These are phyloP conservation scores for Striga asiatica DNA, from an alignment of 257 asterid genomes.

Conservation along the genomic window DNA sequence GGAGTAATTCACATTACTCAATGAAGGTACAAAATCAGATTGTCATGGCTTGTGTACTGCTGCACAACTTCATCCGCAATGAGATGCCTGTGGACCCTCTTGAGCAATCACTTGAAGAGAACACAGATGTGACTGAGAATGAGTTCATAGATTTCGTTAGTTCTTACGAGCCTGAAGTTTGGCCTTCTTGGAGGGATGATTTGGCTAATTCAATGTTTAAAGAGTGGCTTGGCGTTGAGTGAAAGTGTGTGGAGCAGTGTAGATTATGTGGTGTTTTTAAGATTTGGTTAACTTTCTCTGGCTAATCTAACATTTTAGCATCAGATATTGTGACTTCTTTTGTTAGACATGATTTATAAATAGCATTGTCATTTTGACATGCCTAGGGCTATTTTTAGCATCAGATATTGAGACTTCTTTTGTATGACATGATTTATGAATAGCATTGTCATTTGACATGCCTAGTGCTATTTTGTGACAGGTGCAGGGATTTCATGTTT, in stretches of 20 bases:
- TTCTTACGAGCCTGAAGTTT: conserved; percentile 1
- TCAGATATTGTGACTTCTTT: background rate
- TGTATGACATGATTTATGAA: too few relatives aligned
- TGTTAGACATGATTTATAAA: background rate
- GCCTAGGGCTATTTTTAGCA: too few relatives aligned
- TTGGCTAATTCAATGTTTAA: conserved; percentile 18
- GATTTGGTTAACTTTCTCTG: background rate
- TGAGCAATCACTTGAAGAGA: conserved; percentile 16
- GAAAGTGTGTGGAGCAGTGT: background rate
- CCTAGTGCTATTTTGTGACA: too few relatives aligned
- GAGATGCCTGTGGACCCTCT: conserved; percentile 19
- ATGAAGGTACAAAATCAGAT: conserved; percentile 17
- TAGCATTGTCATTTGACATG: too few relatives aligned
- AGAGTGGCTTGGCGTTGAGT: conserved; percentile 4
- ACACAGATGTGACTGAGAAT: conserved; percentile 2
- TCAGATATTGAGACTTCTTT: too few relatives aligned
- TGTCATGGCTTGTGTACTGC: too few relatives aligned
- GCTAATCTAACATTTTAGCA: background rate
- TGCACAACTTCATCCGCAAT: conserved; percentile 15
- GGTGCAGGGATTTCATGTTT: too few relatives aligned
- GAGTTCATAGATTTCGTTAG: background rate
- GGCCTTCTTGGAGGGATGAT: conserved; percentile 20
- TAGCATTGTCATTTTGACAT: background rate
- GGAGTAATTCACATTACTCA: conserved; percentile 11
- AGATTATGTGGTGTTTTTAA: background rate